Evolutionary conservation across 225 moss, liverwort and hornwort species (phyloP).

Genomic region (Climacium dendroides): DNA sequence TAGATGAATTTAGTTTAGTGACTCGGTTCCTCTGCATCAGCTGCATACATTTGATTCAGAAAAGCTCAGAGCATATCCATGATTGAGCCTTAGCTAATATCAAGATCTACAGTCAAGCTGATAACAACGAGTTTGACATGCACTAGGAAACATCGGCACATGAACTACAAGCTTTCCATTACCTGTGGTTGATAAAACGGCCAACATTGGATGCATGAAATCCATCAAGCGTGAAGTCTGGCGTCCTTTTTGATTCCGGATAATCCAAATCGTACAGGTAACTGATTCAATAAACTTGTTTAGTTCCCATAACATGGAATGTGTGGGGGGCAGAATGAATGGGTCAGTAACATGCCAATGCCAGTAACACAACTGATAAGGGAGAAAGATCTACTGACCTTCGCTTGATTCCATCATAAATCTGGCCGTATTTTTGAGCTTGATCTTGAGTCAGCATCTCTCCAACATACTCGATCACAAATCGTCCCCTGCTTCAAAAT

Average conservation of each 20-base stretch:
- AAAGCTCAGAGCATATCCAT: not conserved
- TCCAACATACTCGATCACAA: constrained; percentile 94
- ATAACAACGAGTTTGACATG: not conserved
- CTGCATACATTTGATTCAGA: not conserved
- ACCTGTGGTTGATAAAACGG: constrained; percentile 97
- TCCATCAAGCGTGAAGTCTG: constrained; percentile 77
- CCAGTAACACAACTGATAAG: not conserved
- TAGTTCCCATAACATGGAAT: not conserved
- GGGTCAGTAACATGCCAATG: not conserved
- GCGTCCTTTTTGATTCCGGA: constrained; percentile 59
- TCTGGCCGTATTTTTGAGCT: constrained; percentile 67
- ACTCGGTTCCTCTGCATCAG: not conserved
- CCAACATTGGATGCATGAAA: constrained; percentile 81
- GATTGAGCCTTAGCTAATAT: not conserved
- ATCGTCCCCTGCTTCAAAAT: constrained; percentile 50
- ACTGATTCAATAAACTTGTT: constrained; percentile 26
- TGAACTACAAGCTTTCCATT: not conserved
- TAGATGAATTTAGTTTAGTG: not conserved
- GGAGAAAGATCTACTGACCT: constrained; percentile 31
- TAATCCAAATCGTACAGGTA: constrained; percentile 92
- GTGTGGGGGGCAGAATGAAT: not conserved
- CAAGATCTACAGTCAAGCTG: not conserved
- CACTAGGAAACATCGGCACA: not conserved
- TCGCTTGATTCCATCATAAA: constrained; percentile 69
- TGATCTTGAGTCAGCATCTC: constrained; percentile 79